Base-by-base conservation (phyloP, 257 asterid genomes). In the Cinchona pubescens region DNA sequence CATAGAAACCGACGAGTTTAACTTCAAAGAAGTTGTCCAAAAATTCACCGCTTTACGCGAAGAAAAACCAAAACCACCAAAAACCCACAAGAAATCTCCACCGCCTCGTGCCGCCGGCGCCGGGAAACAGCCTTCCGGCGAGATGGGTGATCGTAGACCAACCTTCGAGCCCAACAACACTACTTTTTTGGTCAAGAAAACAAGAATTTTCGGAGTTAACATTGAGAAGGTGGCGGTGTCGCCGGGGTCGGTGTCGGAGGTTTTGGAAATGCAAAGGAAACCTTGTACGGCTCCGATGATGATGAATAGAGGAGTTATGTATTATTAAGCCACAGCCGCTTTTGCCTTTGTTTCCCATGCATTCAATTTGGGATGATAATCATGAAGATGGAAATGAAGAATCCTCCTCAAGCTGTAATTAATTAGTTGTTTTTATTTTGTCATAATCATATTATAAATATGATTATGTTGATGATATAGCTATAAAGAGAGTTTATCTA, bases 271-370 rank as follows among this genome's bases (percentile, higher is more conserved):
- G 21, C 85, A 91, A 59, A 56, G 82, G 76, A 83, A 88, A 19
- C 85, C 91, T 3, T 55, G 82, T 69, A 81, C 91, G 16, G 82
- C 91, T 11, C 64, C 82, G 81, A 88, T 85, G 63, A n/a, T n/a
- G 91, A 87, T 49, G 96, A 91, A 70, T 3, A 85, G 88, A 79
- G 91, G 92, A 60, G 77, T 87, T n/a, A n/a, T n/a, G n/a, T n/a
- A n/a, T n/a, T n/a, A n/a, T n/a, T 71, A 90, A 86, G 74, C 94
- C 93, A 79, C 97, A 96, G 34, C 85, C 79, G 88, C 96, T 93
- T 49, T 66, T 93, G 83, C 90, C 96, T 37, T 67, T 93, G 86
- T 93, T 93, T 84, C 98, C 98, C 12, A 87, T 87, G 15, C 85
- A 75, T 69, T 87, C 92, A 30, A 87, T 94, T 0, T 78, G 82